phyloP scores from a whole-genome alignment of 257 asterid species.

The Prunella vulgaris region DNA sequence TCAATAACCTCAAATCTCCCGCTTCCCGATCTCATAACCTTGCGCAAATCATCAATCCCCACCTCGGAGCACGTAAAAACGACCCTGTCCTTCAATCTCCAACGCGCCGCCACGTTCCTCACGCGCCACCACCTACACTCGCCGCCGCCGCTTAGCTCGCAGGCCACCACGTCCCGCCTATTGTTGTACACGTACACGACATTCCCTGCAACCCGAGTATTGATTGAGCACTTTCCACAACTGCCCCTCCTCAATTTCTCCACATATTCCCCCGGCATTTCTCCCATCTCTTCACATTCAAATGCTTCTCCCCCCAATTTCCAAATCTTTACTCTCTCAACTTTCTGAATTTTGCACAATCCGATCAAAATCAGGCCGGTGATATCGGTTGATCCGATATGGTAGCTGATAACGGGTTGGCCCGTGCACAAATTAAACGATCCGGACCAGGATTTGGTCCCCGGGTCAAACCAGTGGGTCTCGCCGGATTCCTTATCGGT shows the following conservation, averaged over 20 bases:
- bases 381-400: slow-evolving; percentile 29
- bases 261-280: slow-evolving; percentile 44
- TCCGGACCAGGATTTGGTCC: slow-evolving; percentile 39
- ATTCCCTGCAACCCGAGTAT: slow-evolving; percentile 38
- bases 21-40: slow-evolving; percentile 24
- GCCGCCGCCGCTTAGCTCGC: slow-evolving; percentile 41
- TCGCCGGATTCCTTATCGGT: slow-evolving; percentile 49
- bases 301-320: slow-evolving; percentile 26
- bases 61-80: slow-evolving; percentile 48
- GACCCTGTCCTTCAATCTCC: slow-evolving; percentile 28
- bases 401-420: slow-evolving; percentile 31
- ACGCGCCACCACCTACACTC: slow-evolving; percentile 64
- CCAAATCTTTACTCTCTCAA: slow-evolving; percentile 47
- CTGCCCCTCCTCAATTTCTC: slow-evolving; percentile 36
- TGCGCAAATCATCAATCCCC: slow-evolving; percentile 43
- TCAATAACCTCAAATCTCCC: slow-evolving; percentile 15
- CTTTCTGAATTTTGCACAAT: slow-evolving; percentile 24
- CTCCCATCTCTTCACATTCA: slow-evolving; percentile 43
- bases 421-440: slow-evolving; percentile 31
- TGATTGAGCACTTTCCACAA: slow-evolving; percentile 29
- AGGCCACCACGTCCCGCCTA: slow-evolving; percentile 42
- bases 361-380: slow-evolving; percentile 41
- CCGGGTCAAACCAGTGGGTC: slow-evolving; percentile 53
- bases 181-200: slow-evolving; percentile 37
- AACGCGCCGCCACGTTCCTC: slow-evolving; percentile 36